These are phyloP conservation scores for Tetraselmis striata DNA, from an alignment of 139 green algal species.

Conservation along the genomic window DNA sequence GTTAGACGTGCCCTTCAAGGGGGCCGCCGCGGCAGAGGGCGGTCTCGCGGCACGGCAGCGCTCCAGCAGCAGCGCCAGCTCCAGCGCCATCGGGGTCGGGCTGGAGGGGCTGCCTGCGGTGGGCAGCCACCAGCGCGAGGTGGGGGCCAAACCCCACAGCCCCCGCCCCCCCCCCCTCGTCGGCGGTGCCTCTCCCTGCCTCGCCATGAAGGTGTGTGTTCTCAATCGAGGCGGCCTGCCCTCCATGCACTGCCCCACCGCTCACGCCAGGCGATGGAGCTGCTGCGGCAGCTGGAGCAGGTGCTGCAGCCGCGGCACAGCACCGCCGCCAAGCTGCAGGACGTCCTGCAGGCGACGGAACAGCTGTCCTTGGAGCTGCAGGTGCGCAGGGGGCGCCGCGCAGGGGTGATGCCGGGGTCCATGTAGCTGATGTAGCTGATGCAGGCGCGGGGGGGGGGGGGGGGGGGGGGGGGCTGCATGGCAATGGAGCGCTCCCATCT, in stretches of 20 bases:
- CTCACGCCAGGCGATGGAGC: not conserved
- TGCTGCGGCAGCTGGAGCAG: not conserved
- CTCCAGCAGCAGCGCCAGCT: not conserved
- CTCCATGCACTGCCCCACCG: too few relatives aligned
- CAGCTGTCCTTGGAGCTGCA: not conserved
- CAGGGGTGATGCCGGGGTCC: too few relatives aligned
- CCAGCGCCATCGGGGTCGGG: not conserved
- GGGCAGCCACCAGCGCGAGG: not conserved
- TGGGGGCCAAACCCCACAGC: too few relatives aligned
- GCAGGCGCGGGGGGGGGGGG: too few relatives aligned
- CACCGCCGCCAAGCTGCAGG: not conserved
- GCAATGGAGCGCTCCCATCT: too few relatives aligned
- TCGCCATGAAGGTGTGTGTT: too few relatives aligned
- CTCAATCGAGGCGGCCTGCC: too few relatives aligned
- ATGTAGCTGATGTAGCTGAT: not conserved
- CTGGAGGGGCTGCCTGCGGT: not conserved
- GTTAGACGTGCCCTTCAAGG: not conserved
- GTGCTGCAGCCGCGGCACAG: not conserved
- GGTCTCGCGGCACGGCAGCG: not conserved
- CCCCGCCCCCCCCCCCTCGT: too few relatives aligned
- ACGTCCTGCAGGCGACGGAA: not conserved
- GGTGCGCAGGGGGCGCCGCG: not conserved
- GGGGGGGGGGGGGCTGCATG: too few relatives aligned
- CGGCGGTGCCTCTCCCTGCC: too few relatives aligned
- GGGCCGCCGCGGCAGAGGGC: too few relatives aligned